phyloP scores from a whole-genome alignment of 305 asterid species.

The Rubia tinctorum region DNA sequence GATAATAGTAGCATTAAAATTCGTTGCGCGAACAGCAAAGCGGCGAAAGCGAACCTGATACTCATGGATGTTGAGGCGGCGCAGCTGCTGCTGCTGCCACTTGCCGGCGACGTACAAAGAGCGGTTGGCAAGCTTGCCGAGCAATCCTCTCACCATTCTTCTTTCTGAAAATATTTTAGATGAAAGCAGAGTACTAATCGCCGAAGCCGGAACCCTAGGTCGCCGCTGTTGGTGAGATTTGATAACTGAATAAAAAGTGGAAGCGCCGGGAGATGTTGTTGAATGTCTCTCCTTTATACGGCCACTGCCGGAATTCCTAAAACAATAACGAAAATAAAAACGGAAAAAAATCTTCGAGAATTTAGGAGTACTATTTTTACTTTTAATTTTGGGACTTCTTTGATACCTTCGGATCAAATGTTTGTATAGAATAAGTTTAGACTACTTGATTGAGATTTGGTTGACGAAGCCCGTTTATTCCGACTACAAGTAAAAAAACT shows the following conservation, averaged over 20 bases:
- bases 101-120: constrained; percentile 87
- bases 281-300: neutral
- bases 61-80: constrained; percentile 96
- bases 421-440: neutral
- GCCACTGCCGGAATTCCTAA: constrained; percentile 17
- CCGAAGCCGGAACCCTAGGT: constrained; percentile 5
- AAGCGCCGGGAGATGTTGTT: constrained; percentile 15
- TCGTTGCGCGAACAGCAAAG: neutral
- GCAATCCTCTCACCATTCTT: constrained; percentile 73
- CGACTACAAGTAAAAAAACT: neutral
- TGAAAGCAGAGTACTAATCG: constrained; percentile 8
- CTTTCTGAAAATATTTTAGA: constrained; percentile 31
- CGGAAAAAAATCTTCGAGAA: neutral
- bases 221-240: neutral
- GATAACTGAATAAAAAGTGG: neutral
- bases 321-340: neutral
- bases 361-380: neutral
- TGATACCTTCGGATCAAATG: neutral
- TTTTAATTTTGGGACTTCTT: neutral
- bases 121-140: constrained; percentile 65
- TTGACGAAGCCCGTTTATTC: neutral
- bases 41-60: constrained; percentile 57
- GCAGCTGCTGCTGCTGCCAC: constrained; percentile 99
- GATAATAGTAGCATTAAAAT: neutral
- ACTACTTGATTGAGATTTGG: neutral